Conservation (phyloP, 345 rosid species). For the Ceriops zippeliana region DNA sequence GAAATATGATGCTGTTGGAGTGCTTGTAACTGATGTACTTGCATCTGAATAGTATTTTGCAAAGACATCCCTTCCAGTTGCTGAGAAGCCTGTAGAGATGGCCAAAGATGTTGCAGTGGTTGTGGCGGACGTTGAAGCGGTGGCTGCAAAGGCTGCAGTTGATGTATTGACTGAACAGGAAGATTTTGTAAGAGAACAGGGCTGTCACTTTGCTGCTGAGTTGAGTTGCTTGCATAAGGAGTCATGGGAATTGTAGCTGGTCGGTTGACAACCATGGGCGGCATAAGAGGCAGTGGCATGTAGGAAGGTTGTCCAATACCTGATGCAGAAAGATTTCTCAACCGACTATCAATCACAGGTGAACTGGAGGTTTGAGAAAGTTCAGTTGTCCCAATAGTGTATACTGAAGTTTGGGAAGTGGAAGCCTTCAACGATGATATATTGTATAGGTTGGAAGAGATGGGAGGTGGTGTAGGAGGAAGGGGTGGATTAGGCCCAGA, state of each 20-base stretch:
- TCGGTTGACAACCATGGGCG: slow-evolving; percentile 62
- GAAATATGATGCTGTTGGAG: slow-evolving; percentile 66
- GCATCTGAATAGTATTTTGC: slow-evolving; percentile 63
- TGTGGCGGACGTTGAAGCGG: slow-evolving; percentile 77
- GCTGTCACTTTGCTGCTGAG: slow-evolving; percentile 64
- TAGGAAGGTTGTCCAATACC: slow-evolving; percentile 55
- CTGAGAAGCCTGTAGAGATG: slow-evolving; percentile 53
- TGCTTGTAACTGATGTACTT: slow-evolving; percentile 59
- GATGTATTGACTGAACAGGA: slow-evolving; percentile 61
- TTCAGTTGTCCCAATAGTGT: slow-evolving; percentile 55
- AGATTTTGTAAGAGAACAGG: slow-evolving; percentile 48
- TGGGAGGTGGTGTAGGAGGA: slow-evolving; percentile 83
- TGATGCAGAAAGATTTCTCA: slow-evolving; percentile 46
- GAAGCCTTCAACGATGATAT: slow-evolving; percentile 53
- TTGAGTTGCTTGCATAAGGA: slow-evolving; percentile 50
- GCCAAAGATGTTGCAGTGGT: slow-evolving; percentile 81
- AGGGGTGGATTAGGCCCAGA: slow-evolving; percentile 75
- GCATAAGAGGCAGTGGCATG: slow-evolving; percentile 61
- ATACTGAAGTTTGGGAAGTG: slow-evolving; percentile 51
- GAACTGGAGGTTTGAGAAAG: slow-evolving; percentile 45
- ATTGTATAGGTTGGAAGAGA: slow-evolving; percentile 70
- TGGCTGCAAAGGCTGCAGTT: slow-evolving; percentile 75
- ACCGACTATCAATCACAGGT: slow-evolving; percentile 45
- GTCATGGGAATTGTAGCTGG: slow-evolving; percentile 54
- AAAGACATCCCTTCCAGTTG: slow-evolving; percentile 55